Evolutionary conservation across 768 basidiomycete genomes (phyloP), one percentile per base, ranked within the genome.

Genomic region (Xerocomellus chrysenteron): DNA sequence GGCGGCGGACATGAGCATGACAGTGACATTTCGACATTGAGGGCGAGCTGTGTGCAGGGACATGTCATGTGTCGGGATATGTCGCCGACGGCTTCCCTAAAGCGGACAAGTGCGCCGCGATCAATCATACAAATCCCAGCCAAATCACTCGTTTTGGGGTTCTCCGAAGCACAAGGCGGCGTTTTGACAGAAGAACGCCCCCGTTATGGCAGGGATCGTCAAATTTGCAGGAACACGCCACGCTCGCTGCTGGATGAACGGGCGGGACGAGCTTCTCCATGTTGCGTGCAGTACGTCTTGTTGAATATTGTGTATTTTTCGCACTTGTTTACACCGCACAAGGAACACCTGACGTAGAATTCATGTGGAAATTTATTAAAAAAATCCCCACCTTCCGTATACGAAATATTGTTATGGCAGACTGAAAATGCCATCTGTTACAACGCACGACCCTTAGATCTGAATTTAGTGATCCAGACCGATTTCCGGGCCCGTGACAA

Each of bases 371-470:
- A 61, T 67, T 66, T 66, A 76, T 78, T 74, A 74, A 76, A 76
- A 60, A 75, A 76, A 73, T 66, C 73, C 72, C 75, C 72, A 74
- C 75, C 74, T 72, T 73, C 70, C 70, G 62, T 67, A 73, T 73
- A 72, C 68, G 70, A 71, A 71, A 71, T 66, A 68, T 73, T 65
- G 58, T 73, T 72, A 72, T 72, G 71, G 72, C 71, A 72, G 69
- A 70, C 66, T 68, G 66, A 66, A 71, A 73, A 67, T 73, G 72
- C 72, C 70, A 71, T 71, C 69, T 70, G 72, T 73, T 74, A 73
- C 70, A 70, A 76, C 74, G 76, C 81, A 71, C 78, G 83, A 85
- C 83, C 83, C 83, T 84, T 83, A 85, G 83, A 84, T 85, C 82
- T 84, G 80, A 81, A 82, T 77, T 81, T 80, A 76, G 78, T 78